phyloP scores from a whole-genome alignment of 495 filamentous ascomycete species.

The Cercophora samala region DNA sequence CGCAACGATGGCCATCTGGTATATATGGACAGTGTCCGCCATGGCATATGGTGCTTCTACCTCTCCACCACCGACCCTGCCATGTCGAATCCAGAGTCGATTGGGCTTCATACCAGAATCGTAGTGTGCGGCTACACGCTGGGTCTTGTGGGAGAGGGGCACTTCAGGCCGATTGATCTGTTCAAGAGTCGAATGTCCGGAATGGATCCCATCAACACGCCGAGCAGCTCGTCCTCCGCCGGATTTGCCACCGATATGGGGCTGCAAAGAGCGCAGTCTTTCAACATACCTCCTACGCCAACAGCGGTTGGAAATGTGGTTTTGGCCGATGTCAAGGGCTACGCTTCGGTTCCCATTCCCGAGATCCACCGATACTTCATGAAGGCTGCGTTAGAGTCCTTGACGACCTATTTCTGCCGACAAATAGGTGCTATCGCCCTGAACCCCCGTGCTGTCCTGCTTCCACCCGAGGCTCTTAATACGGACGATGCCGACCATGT shows the following conservation, averaged over 20 bases:
- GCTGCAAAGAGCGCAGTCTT: slow-evolving; percentile 35
- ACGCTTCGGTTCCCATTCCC: slow-evolving; percentile 27
- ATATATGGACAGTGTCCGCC: slow-evolving; percentile 45
- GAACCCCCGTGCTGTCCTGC: slow-evolving; percentile 41
- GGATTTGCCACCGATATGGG: slow-evolving; percentile 43
- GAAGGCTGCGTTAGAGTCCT: slow-evolving; percentile 40
- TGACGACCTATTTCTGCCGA: slow-evolving; percentile 44
- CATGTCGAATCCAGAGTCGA: slow-evolving; percentile 25
- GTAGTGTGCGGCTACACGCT: slow-evolving; percentile 42
- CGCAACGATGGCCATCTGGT: slow-evolving; percentile 51
- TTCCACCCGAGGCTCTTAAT: slow-evolving; percentile 29
- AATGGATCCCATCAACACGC: slow-evolving; percentile 42
- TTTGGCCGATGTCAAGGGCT: slow-evolving; percentile 31
- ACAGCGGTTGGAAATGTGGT: slow-evolving; percentile 5
- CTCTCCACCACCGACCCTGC: slow-evolving; percentile 35
- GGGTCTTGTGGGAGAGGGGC: slow-evolving; percentile 41
- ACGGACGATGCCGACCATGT: slow-evolving; percentile 28
- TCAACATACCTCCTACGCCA: slow-evolving; percentile 20
- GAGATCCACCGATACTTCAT: slow-evolving; percentile 47
- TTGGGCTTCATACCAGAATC: slow-evolving; percentile 33
- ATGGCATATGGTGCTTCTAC: slow-evolving; percentile 52
- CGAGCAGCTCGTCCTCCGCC: slow-evolving; percentile 48
- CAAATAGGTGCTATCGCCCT: slow-evolving; percentile 41
- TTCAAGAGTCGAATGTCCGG: slow-evolving; percentile 39
- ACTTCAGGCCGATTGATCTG: slow-evolving; percentile 45